Conservation (phyloP, 73 alveolate species). For the Symbiodinium pilosum region DNA sequence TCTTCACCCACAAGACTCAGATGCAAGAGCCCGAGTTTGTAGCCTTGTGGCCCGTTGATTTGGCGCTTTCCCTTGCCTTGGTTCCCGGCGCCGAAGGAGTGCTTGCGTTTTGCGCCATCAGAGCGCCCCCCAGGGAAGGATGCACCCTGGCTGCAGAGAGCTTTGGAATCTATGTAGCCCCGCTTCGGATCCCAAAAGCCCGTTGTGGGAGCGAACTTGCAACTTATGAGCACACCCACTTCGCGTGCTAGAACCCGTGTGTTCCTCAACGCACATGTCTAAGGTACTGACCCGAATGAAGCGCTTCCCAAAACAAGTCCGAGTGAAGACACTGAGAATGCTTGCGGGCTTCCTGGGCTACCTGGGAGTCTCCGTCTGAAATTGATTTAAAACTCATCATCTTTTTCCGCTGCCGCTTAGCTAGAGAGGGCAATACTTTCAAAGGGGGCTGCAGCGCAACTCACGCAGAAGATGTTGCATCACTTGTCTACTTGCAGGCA, state of each 20-base stretch:
- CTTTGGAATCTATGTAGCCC: no score
- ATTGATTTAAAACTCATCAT: background rate
- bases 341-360: conserved; percentile 83
- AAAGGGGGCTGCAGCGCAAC: conserved; percentile 9
- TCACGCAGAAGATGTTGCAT: background rate
- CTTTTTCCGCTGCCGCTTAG: background rate
- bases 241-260: no score
- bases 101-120: conserved; percentile 67
- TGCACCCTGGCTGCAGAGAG: conserved; percentile 31
- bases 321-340: conserved; percentile 81
- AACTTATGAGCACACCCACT: no score
- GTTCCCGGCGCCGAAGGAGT: conserved; percentile 42
- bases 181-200: no score
- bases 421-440: background rate
- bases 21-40: no score
- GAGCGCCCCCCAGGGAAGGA: conserved; percentile 85
- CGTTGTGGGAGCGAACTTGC: no score
- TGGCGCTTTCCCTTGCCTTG: no score
- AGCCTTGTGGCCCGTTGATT: no score
- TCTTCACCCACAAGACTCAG: no score
- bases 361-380: conserved; percentile 17
- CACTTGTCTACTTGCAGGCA: no score
- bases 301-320: conserved; percentile 85
- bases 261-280: no score
- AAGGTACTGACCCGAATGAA: conserved; percentile 88